phyloP scores from a whole-genome alignment of 2,329 filamentous ascomycete species.

The Colletotrichum costaricense region DNA sequence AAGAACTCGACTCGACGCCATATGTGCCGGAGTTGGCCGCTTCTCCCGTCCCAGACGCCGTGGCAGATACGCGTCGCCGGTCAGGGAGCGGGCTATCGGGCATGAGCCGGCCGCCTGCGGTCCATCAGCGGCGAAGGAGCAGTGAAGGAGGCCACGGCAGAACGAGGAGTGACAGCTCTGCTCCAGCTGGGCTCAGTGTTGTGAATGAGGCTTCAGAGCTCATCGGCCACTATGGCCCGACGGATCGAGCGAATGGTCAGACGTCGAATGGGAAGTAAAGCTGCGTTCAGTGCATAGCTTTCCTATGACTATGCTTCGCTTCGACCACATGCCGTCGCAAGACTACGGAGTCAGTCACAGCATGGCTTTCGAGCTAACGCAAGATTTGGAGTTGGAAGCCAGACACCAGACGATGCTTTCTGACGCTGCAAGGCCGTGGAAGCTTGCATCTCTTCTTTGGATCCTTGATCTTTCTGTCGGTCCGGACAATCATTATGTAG shows the following conservation, averaged over 20 bases:
- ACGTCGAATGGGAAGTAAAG: conserved; percentile 44
- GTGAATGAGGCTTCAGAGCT: conserved; percentile 59
- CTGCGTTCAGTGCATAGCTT: neutral
- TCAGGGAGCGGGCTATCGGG: conserved; percentile 40
- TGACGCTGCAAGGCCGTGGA: neutral
- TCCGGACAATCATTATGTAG: neutral
- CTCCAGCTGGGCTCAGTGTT: conserved; percentile 38
- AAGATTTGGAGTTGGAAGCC: neutral
- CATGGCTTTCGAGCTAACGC: neutral
- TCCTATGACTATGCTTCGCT: neutral
- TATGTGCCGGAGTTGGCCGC: conserved; percentile 52
- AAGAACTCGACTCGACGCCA: conserved; percentile 52
- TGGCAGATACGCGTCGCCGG: conserved; percentile 40
- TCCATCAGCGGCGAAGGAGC: conserved; percentile 41
- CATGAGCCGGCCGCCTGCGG: conserved; percentile 39
- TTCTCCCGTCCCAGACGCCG: conserved; percentile 39
- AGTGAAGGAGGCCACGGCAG: conserved; percentile 40
- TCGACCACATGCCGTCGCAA: neutral
- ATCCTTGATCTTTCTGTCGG: neutral
- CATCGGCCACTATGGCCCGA: conserved; percentile 57
- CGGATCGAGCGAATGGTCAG: conserved; percentile 53
- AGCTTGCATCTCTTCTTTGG: too few relatives aligned
- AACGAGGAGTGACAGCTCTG: conserved; percentile 39
- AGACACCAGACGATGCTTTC: neutral
- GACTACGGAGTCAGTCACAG: neutral